A percentile compares a stretch with the other conserved stretches of the same genome.
These are phyloP conservation scores for Ophiostoma piceae DNA, from an alignment of 2,329 filamentous ascomycete genomes.

Conservation along the genomic window DNA sequence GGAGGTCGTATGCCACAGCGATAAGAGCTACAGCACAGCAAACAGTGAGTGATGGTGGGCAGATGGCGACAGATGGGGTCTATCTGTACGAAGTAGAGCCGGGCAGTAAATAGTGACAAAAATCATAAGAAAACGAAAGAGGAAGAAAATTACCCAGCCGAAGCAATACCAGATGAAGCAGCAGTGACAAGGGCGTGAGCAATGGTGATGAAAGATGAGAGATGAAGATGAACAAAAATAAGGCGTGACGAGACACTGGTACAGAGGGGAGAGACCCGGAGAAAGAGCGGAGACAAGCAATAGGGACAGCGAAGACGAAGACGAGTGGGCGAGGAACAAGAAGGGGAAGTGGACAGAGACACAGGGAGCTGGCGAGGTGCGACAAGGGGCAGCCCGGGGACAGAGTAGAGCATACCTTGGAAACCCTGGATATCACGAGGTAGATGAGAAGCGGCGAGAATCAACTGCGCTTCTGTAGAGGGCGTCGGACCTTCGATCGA, in stretches of 20 bases:
- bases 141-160: not conserved
- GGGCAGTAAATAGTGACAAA: not conserved
- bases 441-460: not conserved
- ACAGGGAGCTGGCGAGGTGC: not conserved
- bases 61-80: no score
- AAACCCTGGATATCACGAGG: no score
- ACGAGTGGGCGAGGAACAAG: not conserved
- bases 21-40: constrained; percentile 1
- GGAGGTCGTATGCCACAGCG: not conserved
- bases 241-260: not conserved
- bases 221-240: not conserved
- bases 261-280: not conserved
- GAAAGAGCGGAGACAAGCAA: not conserved
- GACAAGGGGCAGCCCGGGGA: not conserved
- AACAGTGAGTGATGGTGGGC: no score
- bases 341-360: not conserved
- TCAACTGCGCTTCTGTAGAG: not conserved
- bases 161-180: not conserved
- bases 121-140: not conserved
- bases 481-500: not conserved
- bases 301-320: constrained; percentile 11
- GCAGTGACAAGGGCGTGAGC: not conserved
- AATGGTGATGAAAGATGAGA: not conserved
- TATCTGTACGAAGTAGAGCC: no score
- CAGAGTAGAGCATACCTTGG: no score